Conservation (phyloP, 208 protist genomes). For the Crithidia mellificae region DNA sequence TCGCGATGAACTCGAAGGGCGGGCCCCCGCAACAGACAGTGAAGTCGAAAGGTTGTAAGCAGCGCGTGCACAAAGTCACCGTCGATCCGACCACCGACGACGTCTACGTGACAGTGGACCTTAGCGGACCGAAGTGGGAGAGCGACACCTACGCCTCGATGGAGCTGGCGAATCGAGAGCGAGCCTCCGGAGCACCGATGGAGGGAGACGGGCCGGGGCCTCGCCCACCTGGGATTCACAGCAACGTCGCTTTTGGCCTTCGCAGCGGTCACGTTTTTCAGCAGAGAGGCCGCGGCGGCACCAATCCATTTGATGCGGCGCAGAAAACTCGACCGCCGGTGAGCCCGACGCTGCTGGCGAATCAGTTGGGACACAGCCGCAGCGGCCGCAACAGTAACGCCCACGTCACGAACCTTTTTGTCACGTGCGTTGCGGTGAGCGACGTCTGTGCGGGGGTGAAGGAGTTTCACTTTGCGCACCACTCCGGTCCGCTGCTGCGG, state of each 20-base stretch:
- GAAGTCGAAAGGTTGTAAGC: conserved; percentile 85
- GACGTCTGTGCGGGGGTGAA: conserved; percentile 54
- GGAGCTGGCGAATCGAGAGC: conserved; percentile 67
- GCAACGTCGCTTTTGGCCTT: conserved; percentile 29
- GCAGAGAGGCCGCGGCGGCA: conserved; percentile 12
- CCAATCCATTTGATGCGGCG: conserved; percentile 17
- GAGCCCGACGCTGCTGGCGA: conserved; percentile 1
- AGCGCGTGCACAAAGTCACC: conserved; percentile 73
- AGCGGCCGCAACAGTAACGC: background rate
- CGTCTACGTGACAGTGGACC: conserved; percentile 70
- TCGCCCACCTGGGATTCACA: conserved; percentile 41
- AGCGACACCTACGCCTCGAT: conserved; percentile 83
- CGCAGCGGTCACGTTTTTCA: conserved; percentile 74
- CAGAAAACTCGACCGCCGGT: conserved; percentile 20
- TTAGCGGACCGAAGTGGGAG: conserved; percentile 47
- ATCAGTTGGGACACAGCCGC: background rate
- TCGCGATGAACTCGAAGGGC: conserved; percentile 48
- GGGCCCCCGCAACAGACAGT: conserved; percentile 39
- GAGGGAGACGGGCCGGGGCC: conserved; percentile 21
- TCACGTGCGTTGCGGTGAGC: conserved; percentile 38
- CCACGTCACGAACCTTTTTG: conserved; percentile 13
- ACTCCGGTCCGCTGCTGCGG: conserved; percentile 31
- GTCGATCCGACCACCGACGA: conserved; percentile 61
- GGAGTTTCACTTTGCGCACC: conserved; percentile 54
- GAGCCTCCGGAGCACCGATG: conserved; percentile 39